Conservation (phyloP, 768 basidiomycete species). For the Boletus barrowsii region DNA sequence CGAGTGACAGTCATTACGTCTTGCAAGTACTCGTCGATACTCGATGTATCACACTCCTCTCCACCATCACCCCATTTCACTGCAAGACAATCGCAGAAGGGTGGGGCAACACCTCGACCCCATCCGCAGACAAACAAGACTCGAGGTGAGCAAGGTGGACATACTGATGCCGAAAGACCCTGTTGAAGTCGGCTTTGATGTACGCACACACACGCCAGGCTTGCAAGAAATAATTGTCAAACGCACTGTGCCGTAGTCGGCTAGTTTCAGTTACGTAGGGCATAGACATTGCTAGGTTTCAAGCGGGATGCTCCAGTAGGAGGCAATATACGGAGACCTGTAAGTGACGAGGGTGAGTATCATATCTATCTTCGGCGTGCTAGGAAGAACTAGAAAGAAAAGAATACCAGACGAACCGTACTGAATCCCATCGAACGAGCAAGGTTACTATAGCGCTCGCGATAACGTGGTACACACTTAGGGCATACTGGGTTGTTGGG, state of each 20-base stretch:
- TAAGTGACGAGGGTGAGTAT: neutral
- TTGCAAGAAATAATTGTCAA: slow-evolving; percentile 95
- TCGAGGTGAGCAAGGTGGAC: slow-evolving; percentile 34
- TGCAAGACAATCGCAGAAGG: slow-evolving; percentile 71
- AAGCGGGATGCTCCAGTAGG: slow-evolving; percentile 40
- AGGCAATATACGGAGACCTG: slow-evolving; percentile 52
- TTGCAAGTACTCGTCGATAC: slow-evolving; percentile 72
- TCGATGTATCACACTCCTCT: slow-evolving; percentile 8
- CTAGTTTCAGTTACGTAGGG: slow-evolving; percentile 20
- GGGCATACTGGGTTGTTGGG: slow-evolving; percentile 63
- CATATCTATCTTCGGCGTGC: neutral
- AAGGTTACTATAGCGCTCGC: slow-evolving; percentile 91
- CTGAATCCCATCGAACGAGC: slow-evolving; percentile 87
- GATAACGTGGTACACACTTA: slow-evolving; percentile 95
- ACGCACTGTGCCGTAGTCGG: slow-evolving; percentile 56
- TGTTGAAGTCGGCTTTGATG: slow-evolving; percentile 71
- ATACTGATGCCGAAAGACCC: slow-evolving; percentile 61
- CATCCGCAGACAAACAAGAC: slow-evolving; percentile 4
- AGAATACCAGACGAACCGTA: slow-evolving; percentile 53
- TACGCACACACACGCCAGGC: slow-evolving; percentile 76
- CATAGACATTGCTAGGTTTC: slow-evolving; percentile 58
- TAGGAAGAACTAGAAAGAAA: neutral
- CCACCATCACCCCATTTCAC: neutral
- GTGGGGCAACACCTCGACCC: slow-evolving; percentile 81
- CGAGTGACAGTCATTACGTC: slow-evolving; percentile 87